Conservation (phyloP, 129 eudicot genomes). For the Calendula officinalis region DNA sequence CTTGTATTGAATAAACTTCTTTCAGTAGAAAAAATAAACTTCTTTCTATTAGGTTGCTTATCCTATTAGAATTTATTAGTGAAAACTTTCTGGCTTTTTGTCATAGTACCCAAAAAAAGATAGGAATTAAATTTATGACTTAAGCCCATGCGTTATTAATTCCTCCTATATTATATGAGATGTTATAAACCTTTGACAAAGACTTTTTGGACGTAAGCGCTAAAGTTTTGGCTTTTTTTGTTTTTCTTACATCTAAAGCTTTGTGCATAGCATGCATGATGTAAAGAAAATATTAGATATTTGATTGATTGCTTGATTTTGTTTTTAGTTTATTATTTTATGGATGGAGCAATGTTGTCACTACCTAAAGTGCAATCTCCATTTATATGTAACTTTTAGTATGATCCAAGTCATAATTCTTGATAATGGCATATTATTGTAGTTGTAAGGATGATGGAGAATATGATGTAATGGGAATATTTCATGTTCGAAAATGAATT, state of each 20-base stretch:
- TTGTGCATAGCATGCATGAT: constrained; percentile 12
- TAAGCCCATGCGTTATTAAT: no score
- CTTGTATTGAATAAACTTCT: no score
- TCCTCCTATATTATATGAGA: neutral
- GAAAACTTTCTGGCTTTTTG: no score
- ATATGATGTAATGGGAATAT: constrained; percentile 23
- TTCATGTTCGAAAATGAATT: constrained; percentile 15
- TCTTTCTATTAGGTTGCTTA: no score
- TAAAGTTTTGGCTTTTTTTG: constrained; percentile 33
- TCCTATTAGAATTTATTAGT: no score
- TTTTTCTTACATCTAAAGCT: constrained; percentile 2
- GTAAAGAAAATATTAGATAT: constrained; percentile 22
- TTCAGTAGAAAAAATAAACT: no score
- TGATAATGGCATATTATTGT: constrained; percentile 21
- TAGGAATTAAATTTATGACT: no score
- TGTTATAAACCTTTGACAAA: constrained; percentile 15
- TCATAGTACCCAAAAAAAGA: no score
- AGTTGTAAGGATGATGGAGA: constrained; percentile 26
- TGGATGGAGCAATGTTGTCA: constrained; percentile 18
- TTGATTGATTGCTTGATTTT: constrained; percentile 24
- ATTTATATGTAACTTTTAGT: constrained; percentile 26
- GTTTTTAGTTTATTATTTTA: constrained; percentile 12
- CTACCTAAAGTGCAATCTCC: constrained; percentile 36
- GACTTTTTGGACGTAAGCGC: constrained; percentile 27
- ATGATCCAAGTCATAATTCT: constrained; percentile 29